Evolutionary conservation across 495 filamentous ascomycete species (phyloP), one percentile per base, ranked within the genome.

Genomic region (Talaromyces wortmannii): DNA sequence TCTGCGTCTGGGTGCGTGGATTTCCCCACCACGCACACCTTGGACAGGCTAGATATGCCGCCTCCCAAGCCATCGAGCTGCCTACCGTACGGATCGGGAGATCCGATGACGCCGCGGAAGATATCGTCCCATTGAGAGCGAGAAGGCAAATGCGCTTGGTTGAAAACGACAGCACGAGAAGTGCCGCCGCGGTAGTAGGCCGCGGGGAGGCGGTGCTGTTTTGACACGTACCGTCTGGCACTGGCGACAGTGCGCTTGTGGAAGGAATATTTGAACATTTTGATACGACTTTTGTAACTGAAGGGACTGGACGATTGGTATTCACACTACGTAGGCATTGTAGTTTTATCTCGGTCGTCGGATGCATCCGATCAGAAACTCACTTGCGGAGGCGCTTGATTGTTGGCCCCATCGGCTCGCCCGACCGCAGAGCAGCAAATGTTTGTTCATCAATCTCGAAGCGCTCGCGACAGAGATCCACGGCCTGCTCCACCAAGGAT

Each of bases 121-220:
- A 89, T 78, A 0, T 63, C 48, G 6, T 59, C 63, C 87, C 86
- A 89, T 57, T 76, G 50, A 3, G 52, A 43, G 36, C 77, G 58
- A 5, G 64, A 45, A 0, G 87, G 80, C 5, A 87, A 73, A 55
- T 81, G 65, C 0, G 69, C 59, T 46, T 76, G 63, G 7, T 74
- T 66, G 66, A 91, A 78, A 45, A 91, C 73, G 6, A 90, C 69
- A 12, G 83, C 87, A 46, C 83, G 83, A 5, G 85, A 88, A 1
- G 86, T 89, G 30, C 87, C 87, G 50, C 86, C 86, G 55, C 88
- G 84, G 62, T 85, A 86, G 68, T 87, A 90, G 33, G 84, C 71
- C 23, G 84, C 86, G 5, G 80, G 81, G 18, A 87, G 71, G 46
- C 61, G 67, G 18, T 60, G 54, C 55, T 76, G 72, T n/a, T 53